Percentiles rank a stretch among this genome's conserved stretches.
phyloP scores from a whole-genome alignment of 31 red algal genomes.

The Odonthalia washingtoniensis region DNA sequence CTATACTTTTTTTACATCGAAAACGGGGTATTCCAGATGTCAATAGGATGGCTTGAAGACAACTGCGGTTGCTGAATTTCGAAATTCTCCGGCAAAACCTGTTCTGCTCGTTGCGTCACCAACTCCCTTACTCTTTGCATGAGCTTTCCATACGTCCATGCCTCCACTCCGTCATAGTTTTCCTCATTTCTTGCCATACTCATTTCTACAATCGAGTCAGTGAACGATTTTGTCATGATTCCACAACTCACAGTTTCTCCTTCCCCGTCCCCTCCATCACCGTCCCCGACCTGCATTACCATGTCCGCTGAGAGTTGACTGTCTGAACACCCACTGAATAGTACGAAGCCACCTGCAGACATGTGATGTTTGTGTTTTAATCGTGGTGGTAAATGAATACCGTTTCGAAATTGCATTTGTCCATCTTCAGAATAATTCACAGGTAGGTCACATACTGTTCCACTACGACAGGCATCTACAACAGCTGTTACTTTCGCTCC shows the following conservation, averaged over 20 bases:
- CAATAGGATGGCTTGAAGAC: constrained; percentile 57
- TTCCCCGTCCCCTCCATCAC: constrained; percentile 5
- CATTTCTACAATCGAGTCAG: constrained; percentile 63
- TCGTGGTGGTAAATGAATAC: constrained; percentile 38
- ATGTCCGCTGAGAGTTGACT: constrained; percentile 64
- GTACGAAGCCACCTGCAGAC: constrained; percentile 54
- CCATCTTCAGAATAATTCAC: constrained; percentile 42
- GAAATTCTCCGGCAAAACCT: constrained; percentile 39
- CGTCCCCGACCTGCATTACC: constrained; percentile 15
- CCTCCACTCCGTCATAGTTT: constrained; percentile 52
- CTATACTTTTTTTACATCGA: too few species aligned
- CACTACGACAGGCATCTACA: constrained; percentile 67
- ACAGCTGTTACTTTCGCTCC: constrained; percentile 70
- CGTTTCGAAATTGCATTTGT: constrained; percentile 12
- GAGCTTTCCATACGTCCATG: constrained; percentile 57
- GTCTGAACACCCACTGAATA: constrained; percentile 71
- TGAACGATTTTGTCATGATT: constrained; percentile 65
- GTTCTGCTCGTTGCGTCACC: constrained; percentile 33
- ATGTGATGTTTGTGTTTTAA: constrained; percentile 18
- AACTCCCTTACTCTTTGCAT: constrained; percentile 48
- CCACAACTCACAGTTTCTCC: constrained; percentile 38
- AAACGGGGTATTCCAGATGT: constrained; percentile 29
- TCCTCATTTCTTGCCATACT: background rate
- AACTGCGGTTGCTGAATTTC: constrained; percentile 65
- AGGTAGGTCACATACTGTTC: constrained; percentile 69